Evolutionary conservation across 2,329 filamentous ascomycete species (phyloP), one percentile per base, ranked within the genome.

Genomic region (Didymella pomorum): DNA sequence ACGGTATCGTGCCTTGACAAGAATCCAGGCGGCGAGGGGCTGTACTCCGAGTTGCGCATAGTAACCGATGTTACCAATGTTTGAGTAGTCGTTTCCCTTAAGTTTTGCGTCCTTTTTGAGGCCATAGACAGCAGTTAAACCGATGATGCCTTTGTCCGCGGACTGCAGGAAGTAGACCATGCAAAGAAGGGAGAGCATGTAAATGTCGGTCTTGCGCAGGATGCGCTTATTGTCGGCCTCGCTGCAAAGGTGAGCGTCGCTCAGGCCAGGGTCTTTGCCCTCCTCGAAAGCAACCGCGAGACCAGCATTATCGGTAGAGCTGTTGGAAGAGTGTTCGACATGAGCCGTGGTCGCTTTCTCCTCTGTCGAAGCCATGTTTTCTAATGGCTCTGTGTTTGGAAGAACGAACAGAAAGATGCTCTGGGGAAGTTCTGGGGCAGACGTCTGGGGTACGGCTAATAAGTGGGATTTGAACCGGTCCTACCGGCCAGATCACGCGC

Each of bases 71-170:
- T 77, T 79, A 1, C 80, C 80, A 4, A 82, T 74, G 77, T 79
- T 82, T 31, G 77, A 76, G 62, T 83, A 83, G 60, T 82, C 69
- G 46, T 79, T 74, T 29, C 80, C 81, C 2, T 68, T 61, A 6
- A 83, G 76, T 9, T 79, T 52, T 10, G 67, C 65, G 11, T 69
- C 66, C 12, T 35, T 57, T 12, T 58, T 61, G 83, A 3, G 78
- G 81, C 33, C 85, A 61, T 87, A 87, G 0, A 87, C 83, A 9
- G 83, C 78, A 0, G 85, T 84, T 82, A 83, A 45, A 52, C 71
- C 56, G 66, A 71, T 66, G 28, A 71, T 68, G 1, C 81, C 81
- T 66, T 87, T 88, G 69, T 88, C 86, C 16, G 66, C 66, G 1
- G 64, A 67, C 20, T 69, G 66, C 4, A 69, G 58, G 28, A 69